Evolutionary conservation across 208 protist species (phyloP).

Genomic region (Acanthamoeba quina): DNA sequence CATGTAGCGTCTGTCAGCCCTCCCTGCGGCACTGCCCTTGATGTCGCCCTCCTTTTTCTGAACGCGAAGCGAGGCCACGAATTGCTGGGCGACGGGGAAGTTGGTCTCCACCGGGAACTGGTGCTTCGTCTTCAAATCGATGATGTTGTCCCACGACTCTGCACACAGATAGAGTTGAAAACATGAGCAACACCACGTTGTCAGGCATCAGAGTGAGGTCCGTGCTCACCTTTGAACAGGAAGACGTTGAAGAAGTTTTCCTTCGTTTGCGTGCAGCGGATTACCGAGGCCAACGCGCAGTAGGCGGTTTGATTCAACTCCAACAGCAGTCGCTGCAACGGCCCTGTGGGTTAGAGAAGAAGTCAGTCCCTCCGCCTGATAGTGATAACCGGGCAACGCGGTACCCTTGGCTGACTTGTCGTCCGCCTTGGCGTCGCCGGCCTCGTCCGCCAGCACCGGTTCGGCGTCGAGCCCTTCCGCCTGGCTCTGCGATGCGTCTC

Average conservation of each 20-base stretch:
- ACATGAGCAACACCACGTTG: constrained; percentile 12
- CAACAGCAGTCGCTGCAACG: constrained; percentile 52
- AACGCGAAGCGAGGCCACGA: constrained; percentile 44
- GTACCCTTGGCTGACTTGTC: neutral
- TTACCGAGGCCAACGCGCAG: constrained; percentile 88
- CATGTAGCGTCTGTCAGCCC: constrained; percentile 72
- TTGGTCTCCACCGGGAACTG: constrained; percentile 86
- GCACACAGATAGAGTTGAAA: constrained; percentile 8
- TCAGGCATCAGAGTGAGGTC: neutral
- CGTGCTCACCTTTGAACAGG: constrained; percentile 84
- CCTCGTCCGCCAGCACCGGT: constrained; percentile 27
- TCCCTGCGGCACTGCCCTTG: neutral
- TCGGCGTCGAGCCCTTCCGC: neutral
- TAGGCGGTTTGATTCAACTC: constrained; percentile 89
- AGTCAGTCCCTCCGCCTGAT: neutral
- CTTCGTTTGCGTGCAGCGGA: constrained; percentile 91
- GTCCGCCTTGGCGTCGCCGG: neutral
- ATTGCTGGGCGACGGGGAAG: constrained; percentile 82
- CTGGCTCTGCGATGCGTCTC: constrained; percentile 9
- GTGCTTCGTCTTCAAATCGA: constrained; percentile 79
- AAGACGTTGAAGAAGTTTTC: constrained; percentile 91
- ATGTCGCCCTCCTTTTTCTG: constrained; percentile 3
- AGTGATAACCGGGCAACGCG: neutral
- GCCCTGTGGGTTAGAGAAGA: neutral
- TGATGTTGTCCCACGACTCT: constrained; percentile 90